Percentiles rank a stretch among this genome's conserved stretches.
Conservation (phyloP, 768 basidiomycete species). For the Lactarius tabidus region DNA sequence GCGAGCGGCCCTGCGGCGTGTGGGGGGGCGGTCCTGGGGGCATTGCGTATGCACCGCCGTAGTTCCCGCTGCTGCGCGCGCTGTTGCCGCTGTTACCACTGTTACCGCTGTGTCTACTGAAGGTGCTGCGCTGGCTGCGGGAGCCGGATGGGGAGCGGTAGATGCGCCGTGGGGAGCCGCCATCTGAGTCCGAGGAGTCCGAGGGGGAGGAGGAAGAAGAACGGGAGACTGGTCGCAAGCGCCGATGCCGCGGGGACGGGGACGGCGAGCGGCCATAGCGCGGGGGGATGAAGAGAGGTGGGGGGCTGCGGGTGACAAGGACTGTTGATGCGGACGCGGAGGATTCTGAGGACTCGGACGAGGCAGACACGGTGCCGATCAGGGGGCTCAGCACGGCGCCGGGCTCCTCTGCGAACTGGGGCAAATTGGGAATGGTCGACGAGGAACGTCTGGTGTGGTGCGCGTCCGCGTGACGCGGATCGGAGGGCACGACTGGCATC, state of each 20-base stretch:
- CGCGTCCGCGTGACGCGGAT: background rate
- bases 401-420: slow-evolving; percentile 33
- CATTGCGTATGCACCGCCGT: background rate
- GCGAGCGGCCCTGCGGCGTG: slow-evolving; percentile 24
- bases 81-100: slow-evolving; percentile 1
- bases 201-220: slow-evolving; percentile 2
- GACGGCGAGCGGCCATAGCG: slow-evolving; percentile 39
- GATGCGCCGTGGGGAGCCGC: background rate
- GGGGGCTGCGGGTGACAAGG: slow-evolving; percentile 32
- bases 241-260: slow-evolving; percentile 31
- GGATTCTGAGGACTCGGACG: slow-evolving; percentile 18
- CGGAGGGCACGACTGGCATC: slow-evolving; percentile 13
- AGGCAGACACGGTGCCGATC: slow-evolving; percentile 15
- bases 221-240: slow-evolving; percentile 36
- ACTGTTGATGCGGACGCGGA: slow-evolving; percentile 22
- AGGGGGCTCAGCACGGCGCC: slow-evolving; percentile 32
- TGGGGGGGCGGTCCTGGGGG: background rate
- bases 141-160: slow-evolving; percentile 12
- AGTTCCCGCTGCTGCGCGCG: background rate
- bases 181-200: slow-evolving; percentile 15
- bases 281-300: slow-evolving; percentile 30
- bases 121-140: slow-evolving; percentile 12
- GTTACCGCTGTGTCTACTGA: background rate
- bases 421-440: slow-evolving; percentile 21
- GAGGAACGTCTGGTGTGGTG: background rate